A percentile compares a stretch with the other conserved stretches of the same genome.
phyloP scores from a whole-genome alignment of 208 protist genomes.

The Angomonas ambiguus region DNA sequence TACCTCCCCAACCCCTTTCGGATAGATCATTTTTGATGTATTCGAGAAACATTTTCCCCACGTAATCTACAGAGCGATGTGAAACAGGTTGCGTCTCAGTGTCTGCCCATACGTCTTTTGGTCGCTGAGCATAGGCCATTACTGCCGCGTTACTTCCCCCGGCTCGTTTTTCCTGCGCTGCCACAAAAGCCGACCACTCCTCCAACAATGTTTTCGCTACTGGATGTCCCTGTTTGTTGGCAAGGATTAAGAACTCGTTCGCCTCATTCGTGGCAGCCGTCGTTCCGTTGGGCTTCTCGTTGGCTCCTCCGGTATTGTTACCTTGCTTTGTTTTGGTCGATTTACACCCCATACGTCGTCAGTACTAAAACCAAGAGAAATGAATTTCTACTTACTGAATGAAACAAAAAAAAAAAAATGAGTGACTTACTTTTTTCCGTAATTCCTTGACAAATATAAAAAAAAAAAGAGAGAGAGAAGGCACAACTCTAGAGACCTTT shows the following conservation, averaged over 20 bases:
- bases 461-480: no score
- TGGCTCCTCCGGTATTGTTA: conserved; percentile 8
- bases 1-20: conserved; percentile 66
- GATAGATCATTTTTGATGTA: conserved; percentile 71
- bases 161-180: conserved; percentile 33
- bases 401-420: conserved; percentile 1
- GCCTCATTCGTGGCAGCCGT: conserved; percentile 18
- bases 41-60: conserved; percentile 81
- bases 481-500: no score
- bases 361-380: neutral
- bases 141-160: conserved; percentile 23
- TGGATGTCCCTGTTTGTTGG: conserved; percentile 41
- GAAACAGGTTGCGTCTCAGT: conserved; percentile 38
- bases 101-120: conserved; percentile 68
- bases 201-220: conserved; percentile 64
- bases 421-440: neutral
- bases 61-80: conserved; percentile 72
- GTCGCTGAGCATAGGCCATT: conserved; percentile 21
- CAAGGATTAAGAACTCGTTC: conserved; percentile 48
- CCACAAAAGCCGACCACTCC: conserved; percentile 64
- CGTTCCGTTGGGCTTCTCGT: no score
- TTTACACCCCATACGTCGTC: conserved; percentile 55
- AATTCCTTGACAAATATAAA: no score
- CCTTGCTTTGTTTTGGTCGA: conserved; percentile 38
- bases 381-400: neutral